Evolutionary conservation across 768 basidiomycete genomes (phyloP).

Genomic region (Chalciporus pseudorubinellus): DNA sequence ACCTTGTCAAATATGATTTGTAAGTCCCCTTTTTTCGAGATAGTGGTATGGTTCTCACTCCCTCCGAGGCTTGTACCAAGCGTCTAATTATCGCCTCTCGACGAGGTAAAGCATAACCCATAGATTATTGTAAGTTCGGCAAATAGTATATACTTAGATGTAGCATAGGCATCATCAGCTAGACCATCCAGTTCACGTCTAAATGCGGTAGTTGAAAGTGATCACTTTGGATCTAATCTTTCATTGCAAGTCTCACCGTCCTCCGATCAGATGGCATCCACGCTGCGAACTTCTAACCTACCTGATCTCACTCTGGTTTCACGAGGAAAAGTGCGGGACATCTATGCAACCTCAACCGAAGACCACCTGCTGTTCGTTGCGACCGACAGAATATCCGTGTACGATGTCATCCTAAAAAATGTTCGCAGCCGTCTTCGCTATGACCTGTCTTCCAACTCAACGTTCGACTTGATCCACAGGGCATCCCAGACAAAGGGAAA

Average conservation of each 20-base stretch:
- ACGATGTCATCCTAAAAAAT: slow-evolving; percentile 92
- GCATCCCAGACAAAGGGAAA: slow-evolving; percentile 91
- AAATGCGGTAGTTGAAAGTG: neutral
- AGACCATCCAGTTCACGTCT: neutral
- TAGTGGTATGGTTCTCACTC: slow-evolving; percentile 11
- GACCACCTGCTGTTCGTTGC: slow-evolving; percentile 88
- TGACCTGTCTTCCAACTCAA: neutral
- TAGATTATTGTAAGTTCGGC: slow-evolving; percentile 14
- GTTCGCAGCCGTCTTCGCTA: slow-evolving; percentile 46
- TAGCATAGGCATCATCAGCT: slow-evolving; percentile 14
- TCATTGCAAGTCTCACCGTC: neutral
- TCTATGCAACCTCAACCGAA: slow-evolving; percentile 74
- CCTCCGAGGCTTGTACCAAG: slow-evolving; percentile 48
- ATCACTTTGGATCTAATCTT: neutral
- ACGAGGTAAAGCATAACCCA: neutral
- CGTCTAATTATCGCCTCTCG: slow-evolving; percentile 30
- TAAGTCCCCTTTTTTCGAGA: slow-evolving; percentile 39
- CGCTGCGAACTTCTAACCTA: slow-evolving; percentile 56
- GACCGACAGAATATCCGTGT: slow-evolving; percentile 93
- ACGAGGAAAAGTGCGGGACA: slow-evolving; percentile 94
- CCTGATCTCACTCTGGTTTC: slow-evolving; percentile 70
- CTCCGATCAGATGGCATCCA: slow-evolving; percentile 24
- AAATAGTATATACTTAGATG: slow-evolving; percentile 10
- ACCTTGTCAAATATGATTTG: slow-evolving; percentile 85
- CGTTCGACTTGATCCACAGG: slow-evolving; percentile 45